A percentile compares a stretch with the other conserved stretches of the same genome.
Evolutionary conservation across 768 basidiomycete species (phyloP).

Genomic region (Cystoderma amianthinum): DNA sequence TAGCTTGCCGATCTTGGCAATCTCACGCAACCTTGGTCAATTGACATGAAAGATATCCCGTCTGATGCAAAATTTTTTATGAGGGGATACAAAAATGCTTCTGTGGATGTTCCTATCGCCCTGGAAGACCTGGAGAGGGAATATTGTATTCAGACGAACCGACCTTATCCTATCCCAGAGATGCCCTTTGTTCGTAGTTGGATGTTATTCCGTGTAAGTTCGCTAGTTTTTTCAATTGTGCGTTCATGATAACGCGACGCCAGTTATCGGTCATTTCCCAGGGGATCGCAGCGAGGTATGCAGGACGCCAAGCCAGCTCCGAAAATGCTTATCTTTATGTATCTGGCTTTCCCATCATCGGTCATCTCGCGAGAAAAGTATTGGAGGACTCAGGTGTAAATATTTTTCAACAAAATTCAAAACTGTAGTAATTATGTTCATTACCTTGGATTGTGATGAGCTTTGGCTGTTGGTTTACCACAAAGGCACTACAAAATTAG

Average conservation of each 20-base stretch:
- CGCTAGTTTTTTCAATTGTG: constrained; percentile 4
- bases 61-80: constrained; percentile 19
- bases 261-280: constrained; percentile 79
- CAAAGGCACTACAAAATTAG: too few species aligned
- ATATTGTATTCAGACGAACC: constrained; percentile 61
- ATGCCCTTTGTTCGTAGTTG: constrained; percentile 81
- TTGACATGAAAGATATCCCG: constrained; percentile 37
- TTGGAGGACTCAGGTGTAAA: constrained; percentile 47
- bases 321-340: constrained; percentile 53
- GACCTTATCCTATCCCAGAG: constrained; percentile 68
- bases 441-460: too few species aligned
- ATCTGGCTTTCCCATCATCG: constrained; percentile 51
- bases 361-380: constrained; percentile 51
- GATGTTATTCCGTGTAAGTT: constrained; percentile 74
- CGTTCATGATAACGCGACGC: too few species aligned
- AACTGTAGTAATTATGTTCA: constrained; percentile 14
- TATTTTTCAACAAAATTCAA: constrained; percentile 18
- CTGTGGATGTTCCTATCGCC: constrained; percentile 49
- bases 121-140: constrained; percentile 75
- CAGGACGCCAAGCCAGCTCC: constrained; percentile 84
- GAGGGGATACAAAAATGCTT: constrained; percentile 58
- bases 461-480: too few species aligned
- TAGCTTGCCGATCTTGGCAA: constrained; percentile 88
- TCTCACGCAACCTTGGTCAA: constrained; percentile 78
- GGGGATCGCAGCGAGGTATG: constrained; percentile 84